Evolutionary conservation across 805 yeast species (phyloP).

Genomic region (Zygoascus tannicola): DNA sequence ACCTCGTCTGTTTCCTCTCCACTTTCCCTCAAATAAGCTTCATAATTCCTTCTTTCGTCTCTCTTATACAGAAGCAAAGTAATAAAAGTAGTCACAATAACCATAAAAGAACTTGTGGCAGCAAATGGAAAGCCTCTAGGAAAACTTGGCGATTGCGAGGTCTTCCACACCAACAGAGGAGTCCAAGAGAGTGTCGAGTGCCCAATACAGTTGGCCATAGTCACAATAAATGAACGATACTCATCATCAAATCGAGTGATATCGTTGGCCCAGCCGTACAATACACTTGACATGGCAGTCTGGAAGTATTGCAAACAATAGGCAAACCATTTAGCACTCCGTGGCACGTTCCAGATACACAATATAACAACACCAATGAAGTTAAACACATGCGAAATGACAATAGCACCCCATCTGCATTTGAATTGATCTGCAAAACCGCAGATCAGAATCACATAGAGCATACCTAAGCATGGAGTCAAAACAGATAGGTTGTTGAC

Average conservation of each 20-base stretch:
- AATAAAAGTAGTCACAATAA: conserved; percentile 20
- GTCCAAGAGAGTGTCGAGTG: conserved; percentile 48
- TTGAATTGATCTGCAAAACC: conserved; percentile 40
- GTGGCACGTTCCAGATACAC: conserved; percentile 47
- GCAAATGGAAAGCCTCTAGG: conserved; percentile 19
- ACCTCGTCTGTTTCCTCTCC: too few relatives aligned
- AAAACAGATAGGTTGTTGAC: too few relatives aligned
- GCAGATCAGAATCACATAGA: conserved; percentile 25
- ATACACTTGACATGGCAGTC: conserved; percentile 51
- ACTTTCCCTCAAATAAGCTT: conserved; percentile 1
- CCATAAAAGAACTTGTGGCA: conserved; percentile 12
- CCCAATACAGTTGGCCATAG: conserved; percentile 40
- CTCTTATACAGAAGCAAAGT: conserved; percentile 46
- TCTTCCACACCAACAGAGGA: conserved; percentile 35
- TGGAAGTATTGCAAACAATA: conserved; percentile 48
- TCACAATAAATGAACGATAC: conserved; percentile 34
- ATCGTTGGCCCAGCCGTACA: conserved; percentile 51
- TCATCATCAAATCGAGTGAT: conserved; percentile 44
- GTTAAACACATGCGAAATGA: too few relatives aligned
- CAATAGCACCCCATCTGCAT: too few relatives aligned
- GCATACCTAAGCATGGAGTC: conserved; percentile 47
- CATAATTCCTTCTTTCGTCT: conserved; percentile 34
- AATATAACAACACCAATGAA: conserved; percentile 44
- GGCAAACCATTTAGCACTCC: conserved; percentile 53
- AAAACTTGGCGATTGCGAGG: conserved; percentile 21